These are phyloP conservation scores for Carex cristatella DNA, from an alignment of 176 grass and related monocot genomes.

Conservation along the genomic window DNA sequence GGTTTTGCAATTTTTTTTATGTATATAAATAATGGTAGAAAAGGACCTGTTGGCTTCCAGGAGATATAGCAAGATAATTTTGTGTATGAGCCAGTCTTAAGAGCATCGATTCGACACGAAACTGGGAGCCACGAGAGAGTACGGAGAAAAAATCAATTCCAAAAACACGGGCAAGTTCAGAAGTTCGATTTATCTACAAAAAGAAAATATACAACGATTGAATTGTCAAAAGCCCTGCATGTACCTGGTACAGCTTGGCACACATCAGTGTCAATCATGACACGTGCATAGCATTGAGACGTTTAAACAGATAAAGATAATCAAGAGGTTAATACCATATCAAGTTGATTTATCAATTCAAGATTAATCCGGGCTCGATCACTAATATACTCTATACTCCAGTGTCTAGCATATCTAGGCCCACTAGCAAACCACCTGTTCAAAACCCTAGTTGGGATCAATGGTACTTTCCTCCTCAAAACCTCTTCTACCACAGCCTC, in stretches of 20 bases:
- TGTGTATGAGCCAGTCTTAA: constrained; percentile 92
- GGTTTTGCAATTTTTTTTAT: not conserved
- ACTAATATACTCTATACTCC: constrained; percentile 52
- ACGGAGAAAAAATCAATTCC: constrained; percentile 99
- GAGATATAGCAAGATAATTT: constrained; percentile 96
- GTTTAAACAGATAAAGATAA: constrained; percentile 22
- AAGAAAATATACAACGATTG: constrained; percentile 18
- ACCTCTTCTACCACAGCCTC: constrained; percentile 89
- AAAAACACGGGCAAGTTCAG: constrained; percentile 96
- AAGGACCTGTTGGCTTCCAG: constrained; percentile 75
- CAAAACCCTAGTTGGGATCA: constrained; percentile 69
- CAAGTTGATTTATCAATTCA: constrained; percentile 87
- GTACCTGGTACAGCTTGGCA: not conserved
- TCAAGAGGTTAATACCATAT: constrained; percentile 50
- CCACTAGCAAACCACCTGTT: constrained; percentile 80
- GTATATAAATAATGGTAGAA: not conserved
- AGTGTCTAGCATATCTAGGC: constrained; percentile 55
- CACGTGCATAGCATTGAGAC: not conserved
- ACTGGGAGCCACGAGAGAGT: constrained; percentile 92
- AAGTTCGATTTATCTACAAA: constrained; percentile 86
- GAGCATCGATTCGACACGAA: constrained; percentile 96
- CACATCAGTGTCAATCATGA: constrained; percentile 6
- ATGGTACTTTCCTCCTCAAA: constrained; percentile 73
- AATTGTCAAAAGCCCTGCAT: constrained; percentile 22
- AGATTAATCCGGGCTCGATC: constrained; percentile 62